phyloP scores from a whole-genome alignment of 164 flowering plant genomes.

The Amborella trichopoda region DNA sequence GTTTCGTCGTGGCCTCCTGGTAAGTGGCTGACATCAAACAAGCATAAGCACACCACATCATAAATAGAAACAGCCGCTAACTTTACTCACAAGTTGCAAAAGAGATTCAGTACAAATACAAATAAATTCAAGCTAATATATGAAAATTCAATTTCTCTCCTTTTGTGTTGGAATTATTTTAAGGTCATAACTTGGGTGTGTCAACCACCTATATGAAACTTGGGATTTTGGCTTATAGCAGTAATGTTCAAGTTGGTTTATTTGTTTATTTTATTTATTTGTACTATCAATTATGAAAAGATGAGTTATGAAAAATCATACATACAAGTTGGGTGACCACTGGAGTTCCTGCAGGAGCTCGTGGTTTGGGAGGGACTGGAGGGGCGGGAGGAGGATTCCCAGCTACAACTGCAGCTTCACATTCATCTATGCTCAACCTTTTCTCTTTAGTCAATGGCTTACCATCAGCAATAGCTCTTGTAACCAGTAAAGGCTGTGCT shows the following conservation, averaged over 20 bases:
- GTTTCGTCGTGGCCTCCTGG: conserved; percentile 79
- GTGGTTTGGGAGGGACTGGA: conserved; percentile 52
- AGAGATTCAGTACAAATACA: no score
- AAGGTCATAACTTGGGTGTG: no score
- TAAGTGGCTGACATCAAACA: conserved; percentile 16
- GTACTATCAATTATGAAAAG: no score
- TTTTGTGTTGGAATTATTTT: no score
- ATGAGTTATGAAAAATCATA: not conserved
- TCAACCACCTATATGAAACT: no score
- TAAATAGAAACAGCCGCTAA: not conserved
- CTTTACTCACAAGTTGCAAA: no score
- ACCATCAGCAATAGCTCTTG: conserved; percentile 31
- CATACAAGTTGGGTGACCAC: conserved; percentile 49
- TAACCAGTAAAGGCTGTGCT: conserved; percentile 8
- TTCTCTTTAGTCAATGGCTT: conserved; percentile 23
- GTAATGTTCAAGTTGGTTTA: no score
- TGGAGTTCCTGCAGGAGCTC: conserved; percentile 75
- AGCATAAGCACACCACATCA: not conserved
- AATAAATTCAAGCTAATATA: no score
- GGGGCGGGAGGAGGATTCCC: conserved; percentile 79
- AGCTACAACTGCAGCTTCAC: conserved; percentile 85
- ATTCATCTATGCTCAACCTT: conserved; percentile 48
- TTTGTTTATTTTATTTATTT: no score
- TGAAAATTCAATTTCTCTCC: no score
- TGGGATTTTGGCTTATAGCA: no score